Conservation (phyloP, 2,329 filamentous ascomycete genomes). For the Orbilia oligospora region DNA sequence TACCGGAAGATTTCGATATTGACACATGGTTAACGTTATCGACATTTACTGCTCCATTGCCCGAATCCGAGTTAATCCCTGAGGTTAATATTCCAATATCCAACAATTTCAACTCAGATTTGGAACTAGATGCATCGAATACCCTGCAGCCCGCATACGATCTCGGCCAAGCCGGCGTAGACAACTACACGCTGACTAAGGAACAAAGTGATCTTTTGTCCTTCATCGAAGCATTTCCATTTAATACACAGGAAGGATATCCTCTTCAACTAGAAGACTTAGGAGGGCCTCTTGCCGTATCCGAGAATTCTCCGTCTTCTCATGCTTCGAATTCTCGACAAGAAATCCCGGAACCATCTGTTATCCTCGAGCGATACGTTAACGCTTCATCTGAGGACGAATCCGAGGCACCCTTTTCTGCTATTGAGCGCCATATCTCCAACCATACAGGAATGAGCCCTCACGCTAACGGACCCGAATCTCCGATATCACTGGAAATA, state of each 20-base stretch:
- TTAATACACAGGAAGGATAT: conserved; percentile 27
- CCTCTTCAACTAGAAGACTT: conserved; percentile 22
- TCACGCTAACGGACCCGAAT: not conserved
- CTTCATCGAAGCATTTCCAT: conserved; percentile 51
- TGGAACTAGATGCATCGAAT: conserved; percentile 2
- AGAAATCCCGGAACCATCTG: conserved; percentile 35
- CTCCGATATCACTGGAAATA: conserved; percentile 26
- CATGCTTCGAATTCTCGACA: conserved; percentile 10
- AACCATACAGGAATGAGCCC: conserved; percentile 19
- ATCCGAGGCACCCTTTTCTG: conserved; percentile 51
- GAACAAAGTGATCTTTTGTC: conserved; percentile 46
- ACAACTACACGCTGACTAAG: conserved; percentile 44
- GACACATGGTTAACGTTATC: conserved; percentile 51
- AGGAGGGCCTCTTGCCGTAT: conserved; percentile 22
- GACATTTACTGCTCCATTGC: conserved; percentile 28
- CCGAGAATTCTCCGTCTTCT: conserved; percentile 35
- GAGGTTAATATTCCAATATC: conserved; percentile 24
- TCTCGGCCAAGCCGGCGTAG: conserved; percentile 30
- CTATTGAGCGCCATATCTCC: conserved; percentile 46
- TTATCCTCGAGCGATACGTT: conserved; percentile 54
- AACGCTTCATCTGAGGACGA: conserved; percentile 56
- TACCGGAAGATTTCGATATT: conserved; percentile 49
- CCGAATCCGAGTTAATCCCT: conserved; percentile 15
- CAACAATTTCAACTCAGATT: conserved; percentile 25
- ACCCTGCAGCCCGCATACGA: conserved; percentile 26